These are phyloP conservation scores for Plasmodium chabaudi DNA, from an alignment of 169 alveolate genomes.

Conservation along the genomic window DNA sequence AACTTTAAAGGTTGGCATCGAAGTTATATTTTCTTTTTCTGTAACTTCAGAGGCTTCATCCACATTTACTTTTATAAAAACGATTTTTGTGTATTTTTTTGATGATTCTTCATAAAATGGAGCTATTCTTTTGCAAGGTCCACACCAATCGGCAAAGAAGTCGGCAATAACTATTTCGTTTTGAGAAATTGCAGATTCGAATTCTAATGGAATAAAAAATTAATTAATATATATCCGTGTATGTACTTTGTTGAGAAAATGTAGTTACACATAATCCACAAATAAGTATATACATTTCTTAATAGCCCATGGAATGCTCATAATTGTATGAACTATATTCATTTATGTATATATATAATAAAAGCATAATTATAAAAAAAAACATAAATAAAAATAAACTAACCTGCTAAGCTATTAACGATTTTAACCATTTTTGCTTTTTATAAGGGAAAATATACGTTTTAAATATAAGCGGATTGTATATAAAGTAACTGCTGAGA, in stretches of 20 bases:
- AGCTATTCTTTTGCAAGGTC: conserved; percentile 91
- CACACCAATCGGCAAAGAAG: conserved; percentile 98
- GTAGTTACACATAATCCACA: neutral
- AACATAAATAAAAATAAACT: neutral
- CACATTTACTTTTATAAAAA: conserved; percentile 84
- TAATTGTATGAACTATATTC: neutral
- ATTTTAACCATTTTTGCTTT: conserved; percentile 69
- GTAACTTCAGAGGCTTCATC: conserved; percentile 82
- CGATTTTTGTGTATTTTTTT: conserved; percentile 76
- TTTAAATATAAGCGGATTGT: neutral
- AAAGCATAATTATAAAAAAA: too few species aligned
- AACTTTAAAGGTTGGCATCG: conserved; percentile 86
- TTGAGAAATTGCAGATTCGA: conserved; percentile 79
- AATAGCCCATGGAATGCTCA: neutral
- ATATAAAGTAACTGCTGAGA: neutral
- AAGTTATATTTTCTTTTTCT: conserved; percentile 81
- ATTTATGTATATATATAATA: neutral
- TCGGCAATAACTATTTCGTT: conserved; percentile 91
- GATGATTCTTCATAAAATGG: conserved; percentile 87
- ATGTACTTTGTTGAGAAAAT: neutral
- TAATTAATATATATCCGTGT: neutral
- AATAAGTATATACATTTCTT: too few species aligned
- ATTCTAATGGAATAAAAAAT: conserved; percentile 73
- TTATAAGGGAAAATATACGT: neutral
- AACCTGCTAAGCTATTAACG: conserved; percentile 74